These are phyloP conservation scores for Neonectria hederae DNA, from an alignment of 2,329 filamentous ascomycete genomes.

Conservation along the genomic window DNA sequence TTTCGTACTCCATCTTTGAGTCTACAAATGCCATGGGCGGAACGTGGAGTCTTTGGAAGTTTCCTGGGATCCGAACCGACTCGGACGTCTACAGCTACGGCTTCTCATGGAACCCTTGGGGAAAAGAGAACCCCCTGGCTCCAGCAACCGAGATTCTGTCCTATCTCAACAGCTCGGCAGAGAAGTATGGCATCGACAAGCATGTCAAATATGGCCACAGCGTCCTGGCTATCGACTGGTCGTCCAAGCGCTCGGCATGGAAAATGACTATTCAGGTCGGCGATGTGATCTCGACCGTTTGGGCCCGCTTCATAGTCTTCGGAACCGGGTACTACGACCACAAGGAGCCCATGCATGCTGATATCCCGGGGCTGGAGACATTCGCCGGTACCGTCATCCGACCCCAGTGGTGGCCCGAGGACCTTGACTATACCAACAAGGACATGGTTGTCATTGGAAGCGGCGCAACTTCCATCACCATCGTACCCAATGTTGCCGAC, in stretches of 20 bases:
- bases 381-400: constrained; percentile 62
- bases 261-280: not conserved
- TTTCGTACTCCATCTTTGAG: constrained; percentile 75
- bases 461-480: constrained; percentile 73
- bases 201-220: not conserved
- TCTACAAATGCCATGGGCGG: constrained; percentile 72
- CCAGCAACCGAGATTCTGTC: not conserved
- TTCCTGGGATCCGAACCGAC: constrained; percentile 74
- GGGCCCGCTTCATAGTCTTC: constrained; percentile 1
- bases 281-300: too few species aligned
- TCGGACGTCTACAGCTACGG: constrained; percentile 69
- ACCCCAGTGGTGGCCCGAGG: constrained; percentile 77
- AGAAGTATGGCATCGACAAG: not conserved
- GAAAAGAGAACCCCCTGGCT: constrained; percentile 47
- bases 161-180: not conserved
- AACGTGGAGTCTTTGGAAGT: constrained; percentile 81
- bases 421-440: constrained; percentile 70
- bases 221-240: not conserved
- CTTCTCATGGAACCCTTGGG: constrained; percentile 77
- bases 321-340: constrained; percentile 41
- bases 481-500: constrained; percentile 68
- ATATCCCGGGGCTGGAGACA: constrained; percentile 52
- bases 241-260: too few species aligned
- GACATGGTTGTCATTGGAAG: constrained; percentile 72
- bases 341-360: constrained; percentile 60